These are phyloP conservation scores for Yueomyces sp. DNA, from an alignment of 805 yeast genomes.

Conservation along the genomic window DNA sequence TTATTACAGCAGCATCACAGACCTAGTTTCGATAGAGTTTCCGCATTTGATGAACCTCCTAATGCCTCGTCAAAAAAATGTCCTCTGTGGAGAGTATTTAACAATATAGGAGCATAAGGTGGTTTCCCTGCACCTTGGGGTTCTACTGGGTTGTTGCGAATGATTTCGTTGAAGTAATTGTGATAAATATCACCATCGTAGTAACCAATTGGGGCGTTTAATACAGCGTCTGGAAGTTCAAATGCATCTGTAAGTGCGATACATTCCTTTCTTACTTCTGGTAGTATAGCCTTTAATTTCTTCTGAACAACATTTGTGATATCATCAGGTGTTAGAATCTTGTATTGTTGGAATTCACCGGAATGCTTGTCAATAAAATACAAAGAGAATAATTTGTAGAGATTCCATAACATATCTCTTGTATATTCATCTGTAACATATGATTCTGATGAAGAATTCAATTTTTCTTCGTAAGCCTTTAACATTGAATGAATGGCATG, in stretches of 20 bases:
- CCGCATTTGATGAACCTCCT: constrained; percentile 21
- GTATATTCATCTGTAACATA: constrained; percentile 24
- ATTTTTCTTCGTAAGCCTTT: constrained; percentile 17
- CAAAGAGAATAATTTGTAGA: constrained; percentile 53
- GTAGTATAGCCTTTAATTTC: constrained; percentile 30
- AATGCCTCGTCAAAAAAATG: constrained; percentile 26
- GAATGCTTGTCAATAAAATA: constrained; percentile 58
- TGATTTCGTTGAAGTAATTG: constrained; percentile 56
- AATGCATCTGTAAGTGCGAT: constrained; percentile 76
- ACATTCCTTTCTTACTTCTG: constrained; percentile 48
- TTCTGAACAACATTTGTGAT: constrained; percentile 30
- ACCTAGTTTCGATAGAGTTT: constrained; percentile 21
- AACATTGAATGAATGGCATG: constrained; percentile 29
- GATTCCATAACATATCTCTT: constrained; percentile 33
- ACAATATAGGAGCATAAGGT: constrained; percentile 23
- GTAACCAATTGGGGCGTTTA: constrained; percentile 72
- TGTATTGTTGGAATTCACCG: constrained; percentile 56
- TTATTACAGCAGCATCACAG: constrained; percentile 4
- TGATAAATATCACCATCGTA: constrained; percentile 76
- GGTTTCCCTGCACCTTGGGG: constrained; percentile 40
- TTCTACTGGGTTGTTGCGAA: constrained; percentile 38
- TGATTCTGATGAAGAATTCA: constrained; percentile 8
- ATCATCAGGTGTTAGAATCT: constrained; percentile 37
- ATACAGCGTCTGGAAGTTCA: constrained; percentile 64
- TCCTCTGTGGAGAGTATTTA: constrained; percentile 27